A percentile compares a stretch with the other conserved stretches of the same genome.
Evolutionary conservation across 2,329 filamentous ascomycete genomes (phyloP).

Genomic region (Volutella citrinella): DNA sequence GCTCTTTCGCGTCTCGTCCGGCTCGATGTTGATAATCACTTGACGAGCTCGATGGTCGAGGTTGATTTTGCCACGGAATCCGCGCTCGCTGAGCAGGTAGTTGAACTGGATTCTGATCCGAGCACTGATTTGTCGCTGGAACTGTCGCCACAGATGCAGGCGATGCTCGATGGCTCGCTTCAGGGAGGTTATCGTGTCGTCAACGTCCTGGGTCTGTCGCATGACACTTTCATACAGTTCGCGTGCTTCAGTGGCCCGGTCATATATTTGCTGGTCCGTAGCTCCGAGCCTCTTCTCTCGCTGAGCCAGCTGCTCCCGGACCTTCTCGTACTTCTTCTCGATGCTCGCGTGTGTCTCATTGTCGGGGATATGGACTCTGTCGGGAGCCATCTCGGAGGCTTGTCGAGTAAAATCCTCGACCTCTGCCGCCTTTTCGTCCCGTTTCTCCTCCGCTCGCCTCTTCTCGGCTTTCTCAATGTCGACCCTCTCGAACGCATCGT

Average conservation of each 20-base stretch:
- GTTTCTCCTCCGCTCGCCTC: constrained; percentile 42
- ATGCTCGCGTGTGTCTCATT: constrained; percentile 61
- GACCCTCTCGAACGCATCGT: constrained; percentile 51
- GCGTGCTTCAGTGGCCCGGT: constrained; percentile 40
- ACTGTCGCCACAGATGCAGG: constrained; percentile 72
- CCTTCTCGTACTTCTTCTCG: constrained; percentile 49
- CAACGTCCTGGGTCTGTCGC: constrained; percentile 37
- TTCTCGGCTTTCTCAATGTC: constrained; percentile 47
- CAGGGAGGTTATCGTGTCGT: constrained; percentile 42
- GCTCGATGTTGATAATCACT: constrained; percentile 75
- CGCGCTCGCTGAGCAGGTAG: constrained; percentile 83
- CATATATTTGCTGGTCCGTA: constrained; percentile 61
- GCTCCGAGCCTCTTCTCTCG: constrained; percentile 59
- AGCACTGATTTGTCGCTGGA: constrained; percentile 82
- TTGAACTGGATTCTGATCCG: constrained; percentile 82
- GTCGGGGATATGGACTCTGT: constrained; percentile 60
- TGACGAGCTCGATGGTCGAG: constrained; percentile 73
- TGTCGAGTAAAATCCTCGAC: constrained; percentile 54
- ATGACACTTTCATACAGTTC: constrained; percentile 42
- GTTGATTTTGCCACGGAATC: constrained; percentile 78
- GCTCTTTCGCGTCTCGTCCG: constrained; percentile 65
- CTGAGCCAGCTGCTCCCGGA: constrained; percentile 57
- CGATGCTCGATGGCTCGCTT: constrained; percentile 65
- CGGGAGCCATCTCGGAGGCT: constrained; percentile 50
- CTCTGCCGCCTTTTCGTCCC: constrained; percentile 41